Conservation (phyloP, 1,284 basidiomycete genomes). For the Ustilago esculenta region DNA sequence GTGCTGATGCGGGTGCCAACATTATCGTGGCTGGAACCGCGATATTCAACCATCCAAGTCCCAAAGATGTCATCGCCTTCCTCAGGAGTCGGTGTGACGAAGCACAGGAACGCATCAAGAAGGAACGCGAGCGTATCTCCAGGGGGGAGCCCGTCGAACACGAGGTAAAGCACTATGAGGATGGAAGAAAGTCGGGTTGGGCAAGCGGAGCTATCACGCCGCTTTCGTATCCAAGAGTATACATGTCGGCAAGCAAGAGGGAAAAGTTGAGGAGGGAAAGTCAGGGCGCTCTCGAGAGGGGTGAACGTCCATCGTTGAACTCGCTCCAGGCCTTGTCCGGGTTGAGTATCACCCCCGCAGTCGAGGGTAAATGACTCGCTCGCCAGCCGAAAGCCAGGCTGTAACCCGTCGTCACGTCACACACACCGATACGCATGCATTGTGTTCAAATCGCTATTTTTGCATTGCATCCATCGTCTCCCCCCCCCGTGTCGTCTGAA, state of each 20-base stretch:
- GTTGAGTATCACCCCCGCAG: conserved; percentile 35
- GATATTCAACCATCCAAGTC: conserved; percentile 83
- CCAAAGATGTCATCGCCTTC: conserved; percentile 71
- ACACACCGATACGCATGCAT: too few species aligned
- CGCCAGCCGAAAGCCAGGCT: conserved; percentile 5
- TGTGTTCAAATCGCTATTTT: too few species aligned
- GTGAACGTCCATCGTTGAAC: conserved; percentile 28
- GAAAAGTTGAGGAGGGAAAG: conserved; percentile 45
- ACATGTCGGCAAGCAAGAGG: conserved; percentile 42
- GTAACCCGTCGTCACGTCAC: too few species aligned
- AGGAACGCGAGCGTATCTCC: conserved; percentile 59
- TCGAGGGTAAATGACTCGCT: conserved; percentile 48
- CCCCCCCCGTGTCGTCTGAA: too few species aligned
- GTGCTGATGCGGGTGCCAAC: conserved; percentile 86
- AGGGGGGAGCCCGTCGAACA: conserved; percentile 49
- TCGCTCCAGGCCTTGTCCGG: conserved; percentile 30
- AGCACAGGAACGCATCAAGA: conserved; percentile 62
- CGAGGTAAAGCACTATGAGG: conserved; percentile 52
- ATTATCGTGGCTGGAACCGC: conserved; percentile 98
- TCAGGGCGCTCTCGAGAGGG: conserved; percentile 43
- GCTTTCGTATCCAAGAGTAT: conserved; percentile 47
- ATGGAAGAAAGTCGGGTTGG: conserved; percentile 35
- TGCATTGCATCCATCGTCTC: too few species aligned
- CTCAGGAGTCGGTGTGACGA: conserved; percentile 58
- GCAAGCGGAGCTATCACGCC: conserved; percentile 44